Evolutionary conservation across 768 basidiomycete genomes (phyloP).

Genomic region (Pisolithus microcarpus): DNA sequence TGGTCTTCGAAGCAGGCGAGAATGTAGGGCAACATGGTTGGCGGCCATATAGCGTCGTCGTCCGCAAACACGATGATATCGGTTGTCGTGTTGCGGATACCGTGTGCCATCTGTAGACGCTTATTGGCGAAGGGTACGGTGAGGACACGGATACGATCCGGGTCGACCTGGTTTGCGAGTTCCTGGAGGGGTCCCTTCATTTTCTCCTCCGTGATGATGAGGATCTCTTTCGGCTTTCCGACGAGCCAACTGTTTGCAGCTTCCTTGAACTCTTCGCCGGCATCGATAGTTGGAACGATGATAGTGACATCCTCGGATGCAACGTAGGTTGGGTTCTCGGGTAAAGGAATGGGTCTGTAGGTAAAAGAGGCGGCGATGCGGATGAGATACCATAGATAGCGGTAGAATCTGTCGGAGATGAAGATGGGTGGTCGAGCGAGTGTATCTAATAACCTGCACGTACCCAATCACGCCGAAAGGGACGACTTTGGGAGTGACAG

Average conservation of each 20-base stretch:
- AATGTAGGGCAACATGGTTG: slow-evolving; percentile 80
- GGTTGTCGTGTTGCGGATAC: slow-evolving; percentile 83
- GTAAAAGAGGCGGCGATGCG: slow-evolving; percentile 70
- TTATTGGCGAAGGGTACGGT: slow-evolving; percentile 94
- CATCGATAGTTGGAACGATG: slow-evolving; percentile 93
- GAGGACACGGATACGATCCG: slow-evolving; percentile 74
- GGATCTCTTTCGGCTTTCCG: slow-evolving; percentile 81
- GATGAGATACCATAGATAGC: slow-evolving; percentile 89
- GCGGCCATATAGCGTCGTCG: slow-evolving; percentile 94
- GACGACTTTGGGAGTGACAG: slow-evolving; percentile 49
- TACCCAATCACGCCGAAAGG: slow-evolving; percentile 87
- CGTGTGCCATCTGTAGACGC: slow-evolving; percentile 89
- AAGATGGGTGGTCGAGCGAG: neutral
- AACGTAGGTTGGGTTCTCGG: slow-evolving; percentile 85
- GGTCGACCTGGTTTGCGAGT: slow-evolving; percentile 82
- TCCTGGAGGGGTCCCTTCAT: slow-evolving; percentile 87
- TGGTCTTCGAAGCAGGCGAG: slow-evolving; percentile 94
- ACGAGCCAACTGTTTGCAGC: slow-evolving; percentile 89
- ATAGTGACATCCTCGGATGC: slow-evolving; percentile 93
- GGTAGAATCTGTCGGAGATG: slow-evolving; percentile 61
- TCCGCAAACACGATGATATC: slow-evolving; percentile 94
- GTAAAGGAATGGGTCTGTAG: slow-evolving; percentile 85
- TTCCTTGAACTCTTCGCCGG: slow-evolving; percentile 92
- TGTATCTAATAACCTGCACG: slow-evolving; percentile 15
- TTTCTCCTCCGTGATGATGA: slow-evolving; percentile 77